Percentiles rank a stretch among this genome's conserved stretches.
phyloP scores from a whole-genome alignment of 2,329 filamentous ascomycete species.

The Trichocomaceae sp. region DNA sequence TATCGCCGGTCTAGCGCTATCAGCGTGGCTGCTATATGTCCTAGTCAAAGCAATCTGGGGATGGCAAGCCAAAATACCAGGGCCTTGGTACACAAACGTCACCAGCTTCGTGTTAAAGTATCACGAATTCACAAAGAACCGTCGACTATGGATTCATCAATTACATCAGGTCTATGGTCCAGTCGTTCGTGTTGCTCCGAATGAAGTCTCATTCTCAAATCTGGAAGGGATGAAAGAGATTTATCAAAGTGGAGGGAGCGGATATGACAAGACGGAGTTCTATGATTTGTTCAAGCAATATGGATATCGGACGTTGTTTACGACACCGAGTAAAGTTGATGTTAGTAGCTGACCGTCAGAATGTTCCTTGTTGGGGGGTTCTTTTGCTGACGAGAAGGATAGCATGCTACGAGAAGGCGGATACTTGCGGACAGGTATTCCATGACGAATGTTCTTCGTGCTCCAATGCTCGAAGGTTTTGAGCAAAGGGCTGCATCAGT shows the following conservation, averaged over 20 bases:
- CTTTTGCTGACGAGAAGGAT: background rate
- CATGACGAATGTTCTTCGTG: constrained; percentile 59
- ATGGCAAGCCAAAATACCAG: constrained; percentile 19
- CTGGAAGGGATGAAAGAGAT: constrained; percentile 27
- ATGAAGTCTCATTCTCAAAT: constrained; percentile 26
- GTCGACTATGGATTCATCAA: constrained; percentile 24
- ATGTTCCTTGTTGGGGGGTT: too few species aligned
- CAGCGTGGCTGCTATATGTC: background rate
- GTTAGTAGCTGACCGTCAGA: constrained; percentile 14
- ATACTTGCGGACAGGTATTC: constrained; percentile 62
- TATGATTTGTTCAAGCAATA: constrained; percentile 32
- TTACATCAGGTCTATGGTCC: constrained; percentile 24
- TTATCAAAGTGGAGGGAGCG: constrained; percentile 29
- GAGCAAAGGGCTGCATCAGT: constrained; percentile 52
- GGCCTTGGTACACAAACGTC: constrained; percentile 24
- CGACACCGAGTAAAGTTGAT: constrained; percentile 24
- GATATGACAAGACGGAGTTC: constrained; percentile 33
- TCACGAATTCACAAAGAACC: constrained; percentile 24
- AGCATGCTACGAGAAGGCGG: constrained; percentile 59
- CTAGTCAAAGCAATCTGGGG: constrained; percentile 1
- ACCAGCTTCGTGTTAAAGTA: constrained; percentile 27
- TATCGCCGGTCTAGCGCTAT: background rate
- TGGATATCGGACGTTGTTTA: constrained; percentile 33
- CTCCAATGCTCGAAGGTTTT: constrained; percentile 52
- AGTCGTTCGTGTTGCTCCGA: constrained; percentile 25